Conservation (phyloP, 2,329 filamentous ascomycete genomes). For the Teratosphaeria zuluensis region DNA sequence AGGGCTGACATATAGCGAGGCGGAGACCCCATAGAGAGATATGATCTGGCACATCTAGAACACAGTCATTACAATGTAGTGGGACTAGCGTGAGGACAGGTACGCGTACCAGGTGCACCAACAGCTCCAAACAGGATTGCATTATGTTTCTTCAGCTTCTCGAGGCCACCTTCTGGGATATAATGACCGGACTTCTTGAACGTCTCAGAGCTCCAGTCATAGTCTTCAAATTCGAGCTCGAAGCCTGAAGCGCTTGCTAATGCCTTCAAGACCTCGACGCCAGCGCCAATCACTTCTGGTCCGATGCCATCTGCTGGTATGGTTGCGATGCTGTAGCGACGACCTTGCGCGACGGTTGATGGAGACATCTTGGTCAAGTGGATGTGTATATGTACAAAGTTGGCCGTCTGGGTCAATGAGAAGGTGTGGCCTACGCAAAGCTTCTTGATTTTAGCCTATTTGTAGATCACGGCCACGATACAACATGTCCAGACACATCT, state of each 20-base stretch:
- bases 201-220: constrained; percentile 57
- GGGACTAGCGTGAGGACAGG: background rate
- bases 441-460: background rate
- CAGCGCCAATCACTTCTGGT: constrained; percentile 55
- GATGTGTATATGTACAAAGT: background rate
- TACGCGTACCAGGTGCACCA: constrained; percentile 44
- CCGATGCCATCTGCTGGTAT: constrained; percentile 64
- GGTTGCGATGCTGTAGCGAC: constrained; percentile 45
- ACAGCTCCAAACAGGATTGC: constrained; percentile 62
- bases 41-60: constrained; percentile 44
- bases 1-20: constrained; percentile 46
- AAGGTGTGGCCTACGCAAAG: background rate
- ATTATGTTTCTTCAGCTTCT: constrained; percentile 49
- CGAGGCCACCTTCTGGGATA: constrained; percentile 51
- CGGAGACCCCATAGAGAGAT: constrained; percentile 48
- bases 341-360: background rate
- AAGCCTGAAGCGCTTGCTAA: constrained; percentile 46
- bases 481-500: background rate
- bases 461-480: background rate
- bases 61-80: background rate
- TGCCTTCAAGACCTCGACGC: constrained; percentile 51
- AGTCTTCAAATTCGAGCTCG: constrained; percentile 50
- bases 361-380: background rate
- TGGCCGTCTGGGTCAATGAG: background rate
- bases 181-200: constrained; percentile 59